Percentiles rank a stretch among this genome's conserved stretches.
Conservation (phyloP, 2,329 filamentous ascomycete genomes). For the Hypoxylon sp. region DNA sequence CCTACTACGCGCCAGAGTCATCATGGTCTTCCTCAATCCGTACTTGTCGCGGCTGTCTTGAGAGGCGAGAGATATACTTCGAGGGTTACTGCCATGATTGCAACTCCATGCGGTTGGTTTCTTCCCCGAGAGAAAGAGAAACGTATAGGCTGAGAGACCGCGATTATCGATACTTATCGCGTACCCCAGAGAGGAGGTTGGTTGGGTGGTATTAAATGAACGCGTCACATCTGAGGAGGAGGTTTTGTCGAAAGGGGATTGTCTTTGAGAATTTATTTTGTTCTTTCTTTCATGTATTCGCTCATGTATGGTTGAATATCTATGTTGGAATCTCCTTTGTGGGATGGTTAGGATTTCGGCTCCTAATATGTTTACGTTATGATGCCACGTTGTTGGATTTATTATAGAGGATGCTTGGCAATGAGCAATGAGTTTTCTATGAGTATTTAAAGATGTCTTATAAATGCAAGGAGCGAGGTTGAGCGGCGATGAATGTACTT, state of each 20-base stretch:
- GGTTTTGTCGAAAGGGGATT: background rate
- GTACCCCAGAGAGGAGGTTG: constrained; percentile 30
- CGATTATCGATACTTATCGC: constrained; percentile 13
- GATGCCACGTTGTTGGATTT: background rate
- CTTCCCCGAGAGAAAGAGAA: constrained; percentile 6
- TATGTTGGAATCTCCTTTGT: background rate
- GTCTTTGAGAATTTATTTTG: background rate
- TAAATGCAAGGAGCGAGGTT: background rate
- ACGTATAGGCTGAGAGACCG: constrained; percentile 14
- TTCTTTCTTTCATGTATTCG: constrained; percentile 1
- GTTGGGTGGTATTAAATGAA: constrained; percentile 31
- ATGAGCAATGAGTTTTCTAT: background rate
- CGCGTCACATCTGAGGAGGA: background rate
- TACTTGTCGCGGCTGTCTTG: constrained; percentile 40
- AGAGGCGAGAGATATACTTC: constrained; percentile 30
- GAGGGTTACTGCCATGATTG: constrained; percentile 46
- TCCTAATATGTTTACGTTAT: background rate
- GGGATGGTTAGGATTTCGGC: background rate
- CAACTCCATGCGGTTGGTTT: constrained; percentile 10
- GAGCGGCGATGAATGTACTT: too few species aligned
- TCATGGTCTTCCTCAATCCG: constrained; percentile 10
- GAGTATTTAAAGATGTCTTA: background rate
- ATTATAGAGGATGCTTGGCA: background rate
- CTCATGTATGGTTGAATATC: background rate
- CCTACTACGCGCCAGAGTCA: constrained; percentile 5